Percentiles rank a stretch among this genome's conserved stretches.
Evolutionary conservation across 345 rosid species (phyloP).

Genomic region (Syzygium aqueum): DNA sequence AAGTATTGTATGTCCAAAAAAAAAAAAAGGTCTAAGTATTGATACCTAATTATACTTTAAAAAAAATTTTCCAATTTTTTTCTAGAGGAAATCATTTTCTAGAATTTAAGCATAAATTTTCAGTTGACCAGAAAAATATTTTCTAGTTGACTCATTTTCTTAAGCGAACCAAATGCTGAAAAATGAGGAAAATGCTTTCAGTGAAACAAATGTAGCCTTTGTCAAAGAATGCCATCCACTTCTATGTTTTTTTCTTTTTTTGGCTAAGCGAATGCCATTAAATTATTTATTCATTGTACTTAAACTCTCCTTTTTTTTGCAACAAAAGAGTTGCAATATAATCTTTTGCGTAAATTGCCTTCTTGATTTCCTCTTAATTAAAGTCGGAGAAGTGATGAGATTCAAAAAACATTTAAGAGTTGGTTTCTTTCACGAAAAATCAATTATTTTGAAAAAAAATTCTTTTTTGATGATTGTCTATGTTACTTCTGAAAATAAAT

Average conservation of each 20-base stretch:
- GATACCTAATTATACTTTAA: no score
- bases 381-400: accelerated
- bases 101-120: no score
- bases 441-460: background rate
- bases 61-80: no score
- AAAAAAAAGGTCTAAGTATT: no score
- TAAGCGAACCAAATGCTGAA: no score
- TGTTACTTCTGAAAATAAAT: accelerated
- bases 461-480: accelerated
- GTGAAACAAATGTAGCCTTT: no score
- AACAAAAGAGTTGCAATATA: background rate
- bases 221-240: background rate
- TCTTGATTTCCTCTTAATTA: background rate
- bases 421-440: accelerated
- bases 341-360: background rate
- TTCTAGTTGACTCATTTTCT: no score
- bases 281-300: background rate
- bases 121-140: no score
- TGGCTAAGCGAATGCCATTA: background rate
- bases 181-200: no score
- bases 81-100: no score
- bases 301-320: background rate
- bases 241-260: background rate
- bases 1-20: no score
- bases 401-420: background rate